phyloP scores from a whole-genome alignment of 2,329 filamentous ascomycete species.

The Neurospora sp. region DNA sequence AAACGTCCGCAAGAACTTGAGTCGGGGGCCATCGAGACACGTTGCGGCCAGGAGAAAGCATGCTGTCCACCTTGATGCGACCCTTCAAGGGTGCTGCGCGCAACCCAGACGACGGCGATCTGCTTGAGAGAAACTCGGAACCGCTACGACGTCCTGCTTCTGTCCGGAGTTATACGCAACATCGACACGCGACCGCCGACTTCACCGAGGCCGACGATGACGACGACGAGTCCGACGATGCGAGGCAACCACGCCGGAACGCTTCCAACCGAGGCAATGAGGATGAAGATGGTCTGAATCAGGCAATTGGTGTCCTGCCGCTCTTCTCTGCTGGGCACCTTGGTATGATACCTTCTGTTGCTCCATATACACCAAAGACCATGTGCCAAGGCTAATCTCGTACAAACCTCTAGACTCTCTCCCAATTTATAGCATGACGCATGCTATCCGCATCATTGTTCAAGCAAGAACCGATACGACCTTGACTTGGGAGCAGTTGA shows the following conservation, averaged over 20 bases:
- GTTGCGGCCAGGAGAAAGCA: constrained; percentile 13
- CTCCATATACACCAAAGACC: background rate
- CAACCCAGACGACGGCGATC: constrained; percentile 10
- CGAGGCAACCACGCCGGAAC: constrained; percentile 21
- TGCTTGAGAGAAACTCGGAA: constrained; percentile 6
- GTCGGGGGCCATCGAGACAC: constrained; percentile 15
- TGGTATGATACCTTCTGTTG: constrained; percentile 37
- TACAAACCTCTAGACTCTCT: constrained; percentile 53
- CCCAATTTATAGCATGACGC: constrained; percentile 83
- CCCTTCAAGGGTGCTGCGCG: constrained; percentile 21
- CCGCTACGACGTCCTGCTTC: constrained; percentile 11
- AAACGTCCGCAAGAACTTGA: constrained; percentile 10
- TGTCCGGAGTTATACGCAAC: constrained; percentile 25
- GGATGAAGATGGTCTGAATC: constrained; percentile 23
- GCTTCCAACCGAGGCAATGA: constrained; percentile 24
- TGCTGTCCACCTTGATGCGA: constrained; percentile 24
- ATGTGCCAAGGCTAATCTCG: constrained; percentile 15
- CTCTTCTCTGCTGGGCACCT: constrained; percentile 74
- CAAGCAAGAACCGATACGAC: constrained; percentile 83
- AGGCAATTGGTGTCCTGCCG: constrained; percentile 43
- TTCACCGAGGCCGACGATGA: constrained; percentile 56
- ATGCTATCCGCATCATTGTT: constrained; percentile 78
- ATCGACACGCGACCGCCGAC: constrained; percentile 50
- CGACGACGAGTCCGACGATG: constrained; percentile 27
- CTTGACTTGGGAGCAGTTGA: constrained; percentile 86